These are phyloP conservation scores for Sugiyamaella castrensis DNA, from an alignment of 1,139 yeast species.

Conservation along the genomic window DNA sequence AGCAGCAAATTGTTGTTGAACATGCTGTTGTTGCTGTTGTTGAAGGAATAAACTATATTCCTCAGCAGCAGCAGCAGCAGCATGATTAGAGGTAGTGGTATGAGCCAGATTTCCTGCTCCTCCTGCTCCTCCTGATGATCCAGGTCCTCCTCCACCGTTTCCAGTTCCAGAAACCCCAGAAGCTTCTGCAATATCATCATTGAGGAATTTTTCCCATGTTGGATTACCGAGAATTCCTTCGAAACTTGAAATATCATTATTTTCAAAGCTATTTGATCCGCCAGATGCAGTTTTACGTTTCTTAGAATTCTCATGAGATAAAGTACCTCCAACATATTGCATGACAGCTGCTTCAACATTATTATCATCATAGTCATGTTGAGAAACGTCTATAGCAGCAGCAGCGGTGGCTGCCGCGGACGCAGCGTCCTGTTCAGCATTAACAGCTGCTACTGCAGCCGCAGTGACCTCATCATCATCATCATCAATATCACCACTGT, in stretches of 20 bases:
- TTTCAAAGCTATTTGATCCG: slow-evolving; percentile 11
- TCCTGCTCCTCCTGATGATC: not conserved
- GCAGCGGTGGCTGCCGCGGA: not conserved
- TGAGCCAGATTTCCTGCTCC: not conserved
- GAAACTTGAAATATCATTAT: slow-evolving; percentile 8
- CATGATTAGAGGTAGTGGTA: not conserved
- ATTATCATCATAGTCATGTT: slow-evolving; percentile 9
- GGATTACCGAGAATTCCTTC: slow-evolving; percentile 17
- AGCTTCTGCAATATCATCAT: slow-evolving; percentile 21
- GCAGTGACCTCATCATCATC: slow-evolving; percentile 22
- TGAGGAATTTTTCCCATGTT: slow-evolving; percentile 26
- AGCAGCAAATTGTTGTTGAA: not conserved
- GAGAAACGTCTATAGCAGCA: slow-evolving; percentile 2
- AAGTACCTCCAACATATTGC: slow-evolving; percentile 19
- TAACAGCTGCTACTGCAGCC: slow-evolving; percentile 7
- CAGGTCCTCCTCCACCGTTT: too few relatives aligned
- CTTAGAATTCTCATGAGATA: slow-evolving; percentile 15
- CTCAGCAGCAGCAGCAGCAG: slow-evolving; percentile 8
- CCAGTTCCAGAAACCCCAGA: not conserved
- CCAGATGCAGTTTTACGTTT: slow-evolving; percentile 14
- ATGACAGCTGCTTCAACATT: slow-evolving; percentile 21
- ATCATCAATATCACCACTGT: slow-evolving; percentile 11
- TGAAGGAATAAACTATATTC: slow-evolving; percentile 14
- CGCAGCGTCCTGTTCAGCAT: slow-evolving; percentile 8
- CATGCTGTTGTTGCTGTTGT: slow-evolving; percentile 11